A percentile compares a stretch with the other conserved stretches of the same genome.
phyloP scores from a whole-genome alignment of 208 protist species.

The Strigomonas culicis region DNA sequence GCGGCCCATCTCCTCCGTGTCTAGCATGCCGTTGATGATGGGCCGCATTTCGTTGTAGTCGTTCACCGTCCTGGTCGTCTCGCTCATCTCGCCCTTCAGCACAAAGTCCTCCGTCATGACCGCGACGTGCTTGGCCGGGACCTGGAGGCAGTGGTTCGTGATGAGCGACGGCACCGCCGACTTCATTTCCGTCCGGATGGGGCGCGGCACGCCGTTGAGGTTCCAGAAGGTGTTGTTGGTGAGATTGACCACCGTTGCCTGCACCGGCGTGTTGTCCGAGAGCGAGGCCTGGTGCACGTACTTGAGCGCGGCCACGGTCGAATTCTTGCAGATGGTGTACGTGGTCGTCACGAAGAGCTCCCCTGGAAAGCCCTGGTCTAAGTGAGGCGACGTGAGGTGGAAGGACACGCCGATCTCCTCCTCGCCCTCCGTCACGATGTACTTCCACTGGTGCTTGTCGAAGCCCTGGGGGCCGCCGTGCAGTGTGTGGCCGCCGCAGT shows the following conservation, averaged over 20 bases:
- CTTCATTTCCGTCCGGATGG: conserved; percentile 9
- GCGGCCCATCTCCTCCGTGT: conserved; percentile 28
- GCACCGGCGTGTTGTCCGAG: conserved; percentile 47
- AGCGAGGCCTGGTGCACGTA: conserved; percentile 47
- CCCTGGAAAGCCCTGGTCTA: conserved; percentile 80
- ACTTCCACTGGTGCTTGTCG: conserved; percentile 62
- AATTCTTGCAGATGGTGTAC: conserved; percentile 57
- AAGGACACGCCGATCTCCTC: conserved; percentile 70
- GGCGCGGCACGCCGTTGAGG: conserved; percentile 61
- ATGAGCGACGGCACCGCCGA: conserved; percentile 33
- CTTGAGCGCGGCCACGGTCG: conserved; percentile 36
- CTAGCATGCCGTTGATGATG: conserved; percentile 49
- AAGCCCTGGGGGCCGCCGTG: conserved; percentile 71
- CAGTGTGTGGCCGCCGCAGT: conserved; percentile 56
- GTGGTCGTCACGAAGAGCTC: conserved; percentile 66
- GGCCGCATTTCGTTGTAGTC: conserved; percentile 47
- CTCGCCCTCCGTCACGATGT: conserved; percentile 60
- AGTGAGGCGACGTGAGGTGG: conserved; percentile 59
- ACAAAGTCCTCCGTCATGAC: conserved; percentile 39
- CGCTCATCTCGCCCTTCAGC: conserved; percentile 38
- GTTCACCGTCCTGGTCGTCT: conserved; percentile 37
- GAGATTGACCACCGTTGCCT: conserved; percentile 71
- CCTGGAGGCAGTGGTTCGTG: conserved; percentile 51
- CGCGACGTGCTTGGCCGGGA: conserved; percentile 47
- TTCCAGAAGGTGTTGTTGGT: conserved; percentile 84